These are phyloP conservation scores for Mrakia hoshinonis DNA, from an alignment of 768 basidiomycete species.

Conservation along the genomic window DNA sequence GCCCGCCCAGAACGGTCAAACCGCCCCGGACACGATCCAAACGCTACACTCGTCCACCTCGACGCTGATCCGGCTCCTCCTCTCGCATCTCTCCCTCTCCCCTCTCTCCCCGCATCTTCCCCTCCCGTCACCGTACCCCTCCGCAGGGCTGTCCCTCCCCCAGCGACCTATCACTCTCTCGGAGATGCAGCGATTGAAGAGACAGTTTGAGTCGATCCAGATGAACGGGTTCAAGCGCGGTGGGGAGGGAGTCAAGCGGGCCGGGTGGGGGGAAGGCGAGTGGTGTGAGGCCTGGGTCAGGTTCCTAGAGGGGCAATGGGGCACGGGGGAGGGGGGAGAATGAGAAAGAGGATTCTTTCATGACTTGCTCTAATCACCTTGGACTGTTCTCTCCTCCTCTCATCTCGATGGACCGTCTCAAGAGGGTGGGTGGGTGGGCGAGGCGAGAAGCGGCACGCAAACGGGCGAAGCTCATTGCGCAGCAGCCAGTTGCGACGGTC, in stretches of 20 bases:
- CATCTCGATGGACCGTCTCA: no score
- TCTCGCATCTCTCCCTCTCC: slow-evolving; percentile 51
- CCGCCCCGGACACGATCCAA: slow-evolving; percentile 79
- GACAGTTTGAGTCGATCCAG: slow-evolving; percentile 83
- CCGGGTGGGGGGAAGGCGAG: slow-evolving; percentile 36
- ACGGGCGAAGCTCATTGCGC: no score
- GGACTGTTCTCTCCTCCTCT: no score
- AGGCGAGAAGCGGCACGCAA: no score
- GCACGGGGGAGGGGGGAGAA: slow-evolving; percentile 8
- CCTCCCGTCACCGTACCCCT: slow-evolving; percentile 42
- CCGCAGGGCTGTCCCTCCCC: slow-evolving; percentile 55
- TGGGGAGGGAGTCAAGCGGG: slow-evolving; percentile 35
- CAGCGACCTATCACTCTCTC: slow-evolving; percentile 66
- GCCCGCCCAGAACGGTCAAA: slow-evolving; percentile 57
- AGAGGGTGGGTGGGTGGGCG: no score
- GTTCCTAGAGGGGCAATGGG: slow-evolving; percentile 42
- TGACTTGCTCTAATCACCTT: no score
- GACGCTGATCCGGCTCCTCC: slow-evolving; percentile 60
- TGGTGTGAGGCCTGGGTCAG: slow-evolving; percentile 41
- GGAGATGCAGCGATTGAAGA: slow-evolving; percentile 77
- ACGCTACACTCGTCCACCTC: slow-evolving; percentile 71
- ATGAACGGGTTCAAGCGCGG: slow-evolving; percentile 55
- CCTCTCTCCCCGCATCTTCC: slow-evolving; percentile 49
- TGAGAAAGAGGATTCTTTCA: no score
- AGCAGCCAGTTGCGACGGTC: no score